Base-by-base conservation (phyloP, 495 filamentous ascomycete genomes). In the Neurospora sp. region DNA sequence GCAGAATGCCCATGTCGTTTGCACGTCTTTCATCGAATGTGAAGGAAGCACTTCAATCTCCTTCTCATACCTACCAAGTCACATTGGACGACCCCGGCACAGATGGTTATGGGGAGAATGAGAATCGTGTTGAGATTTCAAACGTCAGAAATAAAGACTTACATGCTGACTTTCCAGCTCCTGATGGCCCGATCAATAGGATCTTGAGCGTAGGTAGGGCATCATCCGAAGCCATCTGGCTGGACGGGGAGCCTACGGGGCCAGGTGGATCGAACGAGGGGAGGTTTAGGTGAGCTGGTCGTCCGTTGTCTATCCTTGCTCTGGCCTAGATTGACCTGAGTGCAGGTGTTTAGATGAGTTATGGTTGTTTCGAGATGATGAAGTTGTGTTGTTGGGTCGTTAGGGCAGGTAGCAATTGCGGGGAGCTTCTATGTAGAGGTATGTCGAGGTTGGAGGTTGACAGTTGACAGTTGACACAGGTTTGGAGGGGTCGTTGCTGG, bases 121-220 rank as follows among this genome's bases (percentile, higher is more conserved):
- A 11, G 2, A 31, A 14, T 8, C 8, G 8, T 16, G 5, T 0
- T 16, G 23, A 59, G 48, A 31, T 5, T 5, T 54, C 11, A 5
- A 27, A 20, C 18, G 12, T 12, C 39, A 23, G 39, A 39, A 7
- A 18, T 27, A 35, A 72, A 40, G 4, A 81, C 86, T 78, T 80
- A 87, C 86, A 78, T 72, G 86, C 86, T 39, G 84, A 85, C 78
- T 88, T 88, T 69, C 86, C 86, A 27, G 83, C 85, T 66, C 85
- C 85, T 44, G 86, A 87, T 37, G 85, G 84, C 37, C 86, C 86
- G 78, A 87, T 85, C 74, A 88, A 77, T 72, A 88, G 73, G 62
- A 88, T 80, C 83, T 88, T 88, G 71, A 88, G 81, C 41, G 84
- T 83, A 62, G 86, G 83, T 23, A 87, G 75, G 20, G 80, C 77